Base-by-base conservation (phyloP, 352 stramenopile species). In the Pythium folliculosum region DNA sequence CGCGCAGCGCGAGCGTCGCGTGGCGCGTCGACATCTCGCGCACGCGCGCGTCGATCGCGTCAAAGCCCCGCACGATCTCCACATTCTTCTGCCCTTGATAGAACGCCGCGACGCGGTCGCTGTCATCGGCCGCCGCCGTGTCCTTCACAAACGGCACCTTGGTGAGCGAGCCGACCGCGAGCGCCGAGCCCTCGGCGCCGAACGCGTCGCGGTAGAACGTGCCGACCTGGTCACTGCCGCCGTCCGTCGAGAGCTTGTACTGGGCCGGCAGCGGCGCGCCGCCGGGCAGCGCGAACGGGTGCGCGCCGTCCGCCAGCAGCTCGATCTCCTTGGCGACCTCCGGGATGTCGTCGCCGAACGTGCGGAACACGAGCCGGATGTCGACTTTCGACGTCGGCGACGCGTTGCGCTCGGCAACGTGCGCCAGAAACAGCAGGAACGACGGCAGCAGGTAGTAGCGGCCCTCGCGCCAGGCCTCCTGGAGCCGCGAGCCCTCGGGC, bases 391-490 rank as follows among this genome's bases (percentile, higher is more conserved):
- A 23, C 59, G 30, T 65, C 74, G 55, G 44, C 73, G 43, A 10
- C 51, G 49, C 52, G 25, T 65, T 61, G 25, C 77, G 44, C 22
- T 70, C 25, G 16, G 77, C 73, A 12, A 94, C 66, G 65, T 80
- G 84, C 35, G 76, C 62, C 19, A 95, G 65, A 49, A 95, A 89
- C 5, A 79, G 65, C 22, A 95, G 59, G 53, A 95, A 95, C 12
- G 88, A 95, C 47, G 88, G 88, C 43, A 95, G 66, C 61, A 95
- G 52, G 58, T 94, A 94, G 73, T 91, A 95, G n/a, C 76, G 75
- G 27, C 87, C 87, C 32, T 90, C 76, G 45, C 69, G 69, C 75
- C 78, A 95, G 1, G 84, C 84, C 45, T 94, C 82, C 47, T 92
- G 83, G 3, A 93, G 74, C 19, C 75, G 63, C 13, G 79, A 90